phyloP scores from a whole-genome alignment of 2,329 filamentous ascomycete species.

The Colletotrichum lupini region DNA sequence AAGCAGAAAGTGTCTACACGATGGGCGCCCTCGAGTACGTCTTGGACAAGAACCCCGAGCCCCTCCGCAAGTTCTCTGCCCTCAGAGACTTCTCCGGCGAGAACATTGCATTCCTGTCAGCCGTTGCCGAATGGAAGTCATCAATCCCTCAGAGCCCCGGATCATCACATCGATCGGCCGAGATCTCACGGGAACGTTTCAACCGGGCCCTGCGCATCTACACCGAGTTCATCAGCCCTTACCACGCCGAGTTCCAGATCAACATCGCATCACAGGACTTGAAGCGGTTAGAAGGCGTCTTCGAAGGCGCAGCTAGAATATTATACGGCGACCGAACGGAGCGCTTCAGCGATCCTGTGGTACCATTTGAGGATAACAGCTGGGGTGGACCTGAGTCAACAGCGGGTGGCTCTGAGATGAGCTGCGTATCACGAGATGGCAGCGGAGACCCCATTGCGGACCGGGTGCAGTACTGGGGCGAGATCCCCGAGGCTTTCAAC shows the following conservation, averaged over 20 bases:
- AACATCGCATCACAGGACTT: constrained; percentile 71
- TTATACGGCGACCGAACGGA: constrained; percentile 50
- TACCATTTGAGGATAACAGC: constrained; percentile 51
- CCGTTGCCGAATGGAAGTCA: constrained; percentile 66
- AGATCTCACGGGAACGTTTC: constrained; percentile 62
- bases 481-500: constrained; percentile 56
- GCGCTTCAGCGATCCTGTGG: constrained; percentile 51
- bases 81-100: constrained; percentile 76
- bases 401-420: constrained; percentile 4
- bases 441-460: not conserved
- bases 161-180: constrained; percentile 38
- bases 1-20: constrained; percentile 48
- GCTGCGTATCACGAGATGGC: not conserved
- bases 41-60: constrained; percentile 67
- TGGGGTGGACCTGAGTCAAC: not conserved
- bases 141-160: constrained; percentile 40
- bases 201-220: constrained; percentile 71
- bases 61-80: constrained; percentile 73
- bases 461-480: constrained; percentile 29
- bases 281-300: constrained; percentile 64
- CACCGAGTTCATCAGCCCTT: constrained; percentile 67
- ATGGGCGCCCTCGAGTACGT: constrained; percentile 73
- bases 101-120: constrained; percentile 74
- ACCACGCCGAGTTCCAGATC: constrained; percentile 73
- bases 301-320: constrained; percentile 63